Base-by-base conservation (phyloP, 257 asterid species). In the Solanum phureja region DNA sequence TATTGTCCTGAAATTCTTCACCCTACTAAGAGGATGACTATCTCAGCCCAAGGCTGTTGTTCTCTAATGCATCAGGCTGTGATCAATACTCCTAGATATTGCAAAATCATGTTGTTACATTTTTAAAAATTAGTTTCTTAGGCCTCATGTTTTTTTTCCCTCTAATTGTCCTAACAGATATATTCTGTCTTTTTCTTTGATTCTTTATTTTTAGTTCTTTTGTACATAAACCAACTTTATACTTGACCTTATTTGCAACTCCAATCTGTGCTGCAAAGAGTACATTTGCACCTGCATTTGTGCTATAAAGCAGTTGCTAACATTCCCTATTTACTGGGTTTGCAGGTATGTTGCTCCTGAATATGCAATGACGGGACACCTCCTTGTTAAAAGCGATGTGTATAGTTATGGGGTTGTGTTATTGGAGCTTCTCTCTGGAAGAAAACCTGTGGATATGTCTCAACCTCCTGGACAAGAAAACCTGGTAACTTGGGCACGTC, bases 401-500 rank as follows among this genome's bases (percentile, higher is more conserved):
- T 96, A 97, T 92, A 97, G 99, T 81, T 97, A 96, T 6, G 99
- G 99, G 44, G 99, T 96, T 73, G 99, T 97, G 68, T 93, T 97
- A 46, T 75, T 97, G 66, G 99, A 97, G 94, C 94, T 95, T 87
- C 95, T 97, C 83, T 91, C 98, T 0, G 98, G 98, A 29, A 94
- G 98, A 91, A 93, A 94, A 90, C 99, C 98, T 0, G 99, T 97
- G 23, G 98, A 97, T 92, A 97, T 95, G 98, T 94, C 98, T 27
- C 99, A 97, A 87, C 95, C 98, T 83, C 93, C 93, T 0, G 99
- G 99, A 83, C 95, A 97, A 91, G 99, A 97, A 91, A 97, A 97
- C 90, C 96, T 97, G 0, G 99, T 97, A 74, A 96, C 99, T 3
- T 97, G 99, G 99, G 98, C 99, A 34, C 94, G 99, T 1, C 97